Percentiles rank a stretch among this genome's conserved stretches.
Conservation (phyloP, 31 red algal species). For the Endocladia muricata region DNA sequence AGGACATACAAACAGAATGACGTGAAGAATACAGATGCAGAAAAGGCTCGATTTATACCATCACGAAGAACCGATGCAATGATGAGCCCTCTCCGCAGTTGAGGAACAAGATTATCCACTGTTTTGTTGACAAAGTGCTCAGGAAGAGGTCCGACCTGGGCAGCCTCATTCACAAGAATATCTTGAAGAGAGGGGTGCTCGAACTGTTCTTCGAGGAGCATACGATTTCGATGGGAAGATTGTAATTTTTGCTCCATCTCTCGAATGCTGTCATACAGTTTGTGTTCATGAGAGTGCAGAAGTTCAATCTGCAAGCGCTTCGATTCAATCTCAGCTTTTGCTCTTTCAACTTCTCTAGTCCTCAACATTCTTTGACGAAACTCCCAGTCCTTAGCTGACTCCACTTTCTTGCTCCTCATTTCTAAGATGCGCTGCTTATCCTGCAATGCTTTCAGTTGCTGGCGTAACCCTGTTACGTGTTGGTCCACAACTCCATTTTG, state of each 20-base stretch:
- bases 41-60: constrained; percentile 8
- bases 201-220: constrained; percentile 22
- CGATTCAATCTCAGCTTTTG: constrained; percentile 58
- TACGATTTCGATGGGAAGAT: constrained; percentile 21
- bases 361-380: constrained; percentile 22
- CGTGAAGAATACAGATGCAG: constrained; percentile 14
- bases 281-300: constrained; percentile 29
- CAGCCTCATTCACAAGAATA: constrained; percentile 30
- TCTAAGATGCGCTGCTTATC: constrained; percentile 28
- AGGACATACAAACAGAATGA: constrained; percentile 30
- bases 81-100: constrained; percentile 9
- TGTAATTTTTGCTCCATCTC: constrained; percentile 36
- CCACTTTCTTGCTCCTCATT: constrained; percentile 30
- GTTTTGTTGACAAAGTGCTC: constrained; percentile 52
- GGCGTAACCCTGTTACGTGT: constrained; percentile 37
- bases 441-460: constrained; percentile 25
- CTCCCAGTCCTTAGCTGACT: constrained; percentile 43
- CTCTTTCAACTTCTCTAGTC: constrained; percentile 34
- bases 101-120: constrained; percentile 34
- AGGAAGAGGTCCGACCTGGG: constrained; percentile 22
- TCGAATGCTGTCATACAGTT: constrained; percentile 20
- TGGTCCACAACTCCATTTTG: constrained; percentile 54
- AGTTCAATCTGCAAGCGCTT: constrained; percentile 34
- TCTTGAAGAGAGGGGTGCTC: constrained; percentile 35
- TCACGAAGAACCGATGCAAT: constrained; percentile 13